These are phyloP conservation scores for Fomitopsis schrenkii DNA, from an alignment of 1,284 basidiomycete species.

Conservation along the genomic window DNA sequence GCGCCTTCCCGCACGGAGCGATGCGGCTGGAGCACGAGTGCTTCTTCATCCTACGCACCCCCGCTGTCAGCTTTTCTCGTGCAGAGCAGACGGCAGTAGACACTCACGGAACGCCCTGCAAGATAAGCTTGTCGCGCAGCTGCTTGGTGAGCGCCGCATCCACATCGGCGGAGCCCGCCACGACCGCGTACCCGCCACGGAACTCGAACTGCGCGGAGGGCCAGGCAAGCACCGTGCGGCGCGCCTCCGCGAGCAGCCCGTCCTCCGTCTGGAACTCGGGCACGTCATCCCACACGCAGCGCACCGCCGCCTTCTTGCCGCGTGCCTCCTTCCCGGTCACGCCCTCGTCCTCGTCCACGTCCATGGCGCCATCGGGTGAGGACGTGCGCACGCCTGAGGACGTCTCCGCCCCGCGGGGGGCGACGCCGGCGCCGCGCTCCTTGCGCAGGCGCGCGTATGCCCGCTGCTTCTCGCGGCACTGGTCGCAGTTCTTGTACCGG, in stretches of 20 bases:
- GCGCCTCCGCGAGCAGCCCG: background rate
- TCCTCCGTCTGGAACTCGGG: slow-evolving; percentile 1
- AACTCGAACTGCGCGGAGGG: background rate
- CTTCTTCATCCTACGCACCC: background rate
- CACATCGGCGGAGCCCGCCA: background rate
- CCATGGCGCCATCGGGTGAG: background rate
- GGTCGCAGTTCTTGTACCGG: background rate
- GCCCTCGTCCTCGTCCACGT: background rate
- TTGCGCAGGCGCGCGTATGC: background rate
- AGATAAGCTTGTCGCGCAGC: background rate
- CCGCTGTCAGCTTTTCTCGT: background rate
- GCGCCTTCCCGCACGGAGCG: background rate
- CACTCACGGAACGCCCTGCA: background rate
- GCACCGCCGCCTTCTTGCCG: background rate
- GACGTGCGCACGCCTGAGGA: background rate
- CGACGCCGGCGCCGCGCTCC: background rate
- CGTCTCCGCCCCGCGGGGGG: too few species aligned
- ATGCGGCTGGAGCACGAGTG: background rate
- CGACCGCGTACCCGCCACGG: background rate
- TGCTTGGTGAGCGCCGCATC: background rate
- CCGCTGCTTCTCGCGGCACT: background rate
- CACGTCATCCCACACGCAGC: background rate
- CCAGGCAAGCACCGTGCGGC: background rate
- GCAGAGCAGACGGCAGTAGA: background rate
- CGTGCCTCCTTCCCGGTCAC: background rate